Evolutionary conservation across 257 asterid species (phyloP), one percentile per base, ranked within the genome.

Genomic region (Fraxinus excelsior): DNA sequence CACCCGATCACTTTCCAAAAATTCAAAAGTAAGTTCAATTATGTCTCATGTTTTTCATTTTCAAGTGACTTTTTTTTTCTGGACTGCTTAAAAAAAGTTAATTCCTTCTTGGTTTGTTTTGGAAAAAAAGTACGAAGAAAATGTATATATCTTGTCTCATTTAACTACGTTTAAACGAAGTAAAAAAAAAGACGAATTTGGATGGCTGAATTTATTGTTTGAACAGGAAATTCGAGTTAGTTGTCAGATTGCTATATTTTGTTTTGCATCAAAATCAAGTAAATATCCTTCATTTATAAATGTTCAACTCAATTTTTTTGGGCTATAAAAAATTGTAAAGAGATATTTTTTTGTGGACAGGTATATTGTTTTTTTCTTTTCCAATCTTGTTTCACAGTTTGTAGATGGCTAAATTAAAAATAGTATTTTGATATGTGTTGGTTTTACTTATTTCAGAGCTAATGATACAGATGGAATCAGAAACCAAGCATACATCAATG

Each of bases 1-100:
- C 74, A 32, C 26, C 82, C 37, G 32, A 79, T 81, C 75, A 23
- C 35, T 35, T 21, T 66, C 40, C 32, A 7, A 80, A 71, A 71
- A 44, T 34, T 68, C 79, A 46, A 11, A 73, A 53, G 97, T 92
- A 79, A 76, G 88, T 34, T 76, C 74, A 67, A 37, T n/a, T 21
- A 2, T 67, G 31, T 53, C 14, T 0, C 58, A 8, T 28, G 19
- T 53, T 12, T 13, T 40, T 0, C 31, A 13, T 51, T 26, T 14
- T 26, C 28, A 25, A 31, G 77, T 40, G 37, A 46, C n/a, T 56
- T 78, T 70, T 18, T 28, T 32, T 19, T 18, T 18, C 4, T 49
- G 5, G 53, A 42, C 34, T 25, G 72, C 60, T n/a, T 26, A 23
- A 69, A 76, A 53, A 65, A 44, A 29, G 46, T 73, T 51, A 69